Base-by-base conservation (phyloP, 2,329 filamentous ascomycete species). In the Beauveria caledonica region DNA sequence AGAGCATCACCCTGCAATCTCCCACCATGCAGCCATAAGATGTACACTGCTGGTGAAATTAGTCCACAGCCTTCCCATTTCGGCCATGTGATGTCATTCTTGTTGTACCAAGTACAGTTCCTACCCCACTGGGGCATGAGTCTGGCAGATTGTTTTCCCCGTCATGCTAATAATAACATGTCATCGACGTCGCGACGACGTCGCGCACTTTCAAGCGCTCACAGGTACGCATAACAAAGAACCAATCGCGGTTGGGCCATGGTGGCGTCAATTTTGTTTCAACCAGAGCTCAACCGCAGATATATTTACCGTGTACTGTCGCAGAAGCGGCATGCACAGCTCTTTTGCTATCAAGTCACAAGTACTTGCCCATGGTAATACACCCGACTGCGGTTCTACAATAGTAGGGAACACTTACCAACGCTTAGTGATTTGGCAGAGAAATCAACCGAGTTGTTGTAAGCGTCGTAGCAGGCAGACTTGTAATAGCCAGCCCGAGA, bases 1-100 rank as follows among this genome's bases (percentile, higher is more conserved):
- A 19, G 11, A 48, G 13, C 27, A 19, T 59, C 44, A 51, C 56
- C 56, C 56, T 59, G 56, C 15, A 59, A 59, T 59, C 25, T 59
- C 56, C 45, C 45, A 25, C 25, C 15, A 50, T 58, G 45, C 55
- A 58, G 55, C 29, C 55, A 50, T 17, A 8, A 58, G 50, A 50
- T 42, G 42, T 50, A 42, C 50, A 42, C n/a, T 25, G 21, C 25
- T 42, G 29, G 2, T 39, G 9, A 27, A 2, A 17, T 27, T 45
- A 15, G 17, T 42, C 40, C 40, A 17, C 8, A 45, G 11, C 19
- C 23, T 29, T 27, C 52, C 17, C 11, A 8, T 27, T 57, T 49
- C 1, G 21, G 29, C 33, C 29, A 57, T 7, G 19, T 58, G 55
- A 58, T 58, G 55, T 58, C 45, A 58, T 58, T 7, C 45, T 17